These are phyloP conservation scores for Fraxinus nigra DNA, from an alignment of 305 asterid genomes.

Conservation along the genomic window DNA sequence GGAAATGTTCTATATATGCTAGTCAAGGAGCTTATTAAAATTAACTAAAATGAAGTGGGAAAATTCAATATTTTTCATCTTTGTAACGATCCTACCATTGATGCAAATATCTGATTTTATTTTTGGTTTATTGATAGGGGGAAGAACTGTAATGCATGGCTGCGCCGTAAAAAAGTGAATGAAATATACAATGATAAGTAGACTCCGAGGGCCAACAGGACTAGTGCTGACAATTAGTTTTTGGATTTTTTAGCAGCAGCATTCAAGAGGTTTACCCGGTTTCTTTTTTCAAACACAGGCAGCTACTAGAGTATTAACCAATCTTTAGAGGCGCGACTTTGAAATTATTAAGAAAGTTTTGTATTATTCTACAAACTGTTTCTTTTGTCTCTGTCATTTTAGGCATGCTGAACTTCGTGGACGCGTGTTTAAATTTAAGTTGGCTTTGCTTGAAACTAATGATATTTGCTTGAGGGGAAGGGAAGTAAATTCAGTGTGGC, in stretches of 20 bases:
- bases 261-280: background rate
- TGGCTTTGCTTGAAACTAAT: background rate
- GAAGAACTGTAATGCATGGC: background rate
- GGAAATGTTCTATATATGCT: background rate
- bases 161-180: background rate
- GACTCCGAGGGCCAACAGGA: background rate
- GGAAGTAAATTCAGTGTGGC: background rate
- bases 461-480: background rate
- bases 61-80: background rate
- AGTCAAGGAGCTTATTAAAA: background rate
- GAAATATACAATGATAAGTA: background rate
- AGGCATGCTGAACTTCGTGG: background rate
- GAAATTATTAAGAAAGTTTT: background rate
- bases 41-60: background rate
- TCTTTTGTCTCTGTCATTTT: background rate
- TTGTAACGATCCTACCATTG: background rate
- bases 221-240: background rate
- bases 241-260: background rate
- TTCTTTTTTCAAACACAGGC: background rate
- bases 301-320: background rate
- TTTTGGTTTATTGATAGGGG: background rate
- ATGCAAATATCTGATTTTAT: background rate
- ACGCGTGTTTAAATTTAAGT: background rate
- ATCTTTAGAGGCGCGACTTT: background rate
- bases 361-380: background rate